Evolutionary conservation across 129 eudicot species (phyloP).

Genomic region (Flaveria trinervia): DNA sequence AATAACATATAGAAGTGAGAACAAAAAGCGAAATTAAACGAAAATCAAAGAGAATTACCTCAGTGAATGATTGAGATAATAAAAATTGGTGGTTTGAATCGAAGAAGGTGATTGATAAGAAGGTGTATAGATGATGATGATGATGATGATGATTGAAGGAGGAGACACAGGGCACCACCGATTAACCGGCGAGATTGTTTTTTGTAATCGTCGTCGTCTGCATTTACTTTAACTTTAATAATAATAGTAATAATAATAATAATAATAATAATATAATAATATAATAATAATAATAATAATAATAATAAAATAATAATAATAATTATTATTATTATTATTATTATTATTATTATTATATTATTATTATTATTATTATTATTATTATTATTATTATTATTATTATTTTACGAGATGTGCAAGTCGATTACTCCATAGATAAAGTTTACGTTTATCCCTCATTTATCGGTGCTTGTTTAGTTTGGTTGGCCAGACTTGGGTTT

Average conservation of each 20-base stretch:
- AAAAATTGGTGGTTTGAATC: slow-evolving; percentile 6
- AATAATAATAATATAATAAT: no score
- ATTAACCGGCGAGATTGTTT: slow-evolving; percentile 49
- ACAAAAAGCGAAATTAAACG: slow-evolving; percentile 4
- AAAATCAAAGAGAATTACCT: slow-evolving; percentile 20
- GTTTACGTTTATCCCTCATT: not conserved
- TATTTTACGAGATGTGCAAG: no score
- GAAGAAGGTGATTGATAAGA: not conserved
- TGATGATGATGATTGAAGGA: not conserved
- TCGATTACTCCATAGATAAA: not conserved
- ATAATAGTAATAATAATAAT: no score
- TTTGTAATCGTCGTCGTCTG: slow-evolving; percentile 36
- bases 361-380: no score
- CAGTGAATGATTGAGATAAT: slow-evolving; percentile 16
- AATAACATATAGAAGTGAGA: not conserved
- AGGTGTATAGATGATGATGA: slow-evolving; percentile 17
- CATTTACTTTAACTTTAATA: slow-evolving; percentile 2
- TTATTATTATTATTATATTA: no score
- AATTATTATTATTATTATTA: no score
- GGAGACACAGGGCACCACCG: slow-evolving; percentile 46
- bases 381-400: no score
- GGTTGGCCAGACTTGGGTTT: not conserved
- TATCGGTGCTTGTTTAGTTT: slow-evolving; percentile 7
- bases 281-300: no score
- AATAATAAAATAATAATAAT: no score